Conservation (phyloP, 805 yeast species). For the Kodamaea laetipori region DNA sequence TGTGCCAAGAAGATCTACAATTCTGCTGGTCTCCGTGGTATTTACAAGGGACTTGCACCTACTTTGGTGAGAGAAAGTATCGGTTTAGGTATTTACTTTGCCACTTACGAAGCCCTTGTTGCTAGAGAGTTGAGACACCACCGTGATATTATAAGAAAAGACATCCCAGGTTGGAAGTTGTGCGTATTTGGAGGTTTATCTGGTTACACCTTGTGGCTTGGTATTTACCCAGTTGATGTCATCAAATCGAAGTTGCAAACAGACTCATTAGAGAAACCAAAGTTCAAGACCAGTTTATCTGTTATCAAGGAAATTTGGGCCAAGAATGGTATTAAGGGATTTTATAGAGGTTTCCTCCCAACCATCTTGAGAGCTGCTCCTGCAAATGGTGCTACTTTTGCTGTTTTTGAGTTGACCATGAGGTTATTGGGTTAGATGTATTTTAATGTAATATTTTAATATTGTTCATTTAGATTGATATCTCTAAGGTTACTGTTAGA, state of each 20-base stretch:
- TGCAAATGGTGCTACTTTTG: conserved; percentile 95
- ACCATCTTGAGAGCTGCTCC: conserved; percentile 97
- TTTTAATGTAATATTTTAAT: not conserved
- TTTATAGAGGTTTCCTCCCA: conserved; percentile 89
- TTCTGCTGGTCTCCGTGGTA: conserved; percentile 56
- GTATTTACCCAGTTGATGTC: conserved; percentile 86
- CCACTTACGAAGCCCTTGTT: conserved; percentile 87
- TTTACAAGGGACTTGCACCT: conserved; percentile 82
- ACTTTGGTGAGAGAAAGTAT: conserved; percentile 96
- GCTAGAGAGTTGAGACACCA: conserved; percentile 58
- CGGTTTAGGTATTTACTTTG: conserved; percentile 90
- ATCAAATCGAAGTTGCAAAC: conserved; percentile 86
- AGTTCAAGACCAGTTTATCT: conserved; percentile 56
- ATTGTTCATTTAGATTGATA: too few relatives aligned
- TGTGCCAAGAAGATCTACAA: conserved; percentile 59
- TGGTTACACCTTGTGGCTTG: conserved; percentile 87
- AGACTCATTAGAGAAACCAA: conserved; percentile 57
- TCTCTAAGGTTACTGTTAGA: too few relatives aligned
- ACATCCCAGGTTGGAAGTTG: conserved; percentile 84
- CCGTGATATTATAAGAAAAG: conserved; percentile 52
- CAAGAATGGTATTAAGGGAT: conserved; percentile 70
- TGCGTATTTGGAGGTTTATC: conserved; percentile 89
- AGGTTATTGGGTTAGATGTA: conserved; percentile 48
- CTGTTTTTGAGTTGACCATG: conserved; percentile 89
- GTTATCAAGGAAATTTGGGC: conserved; percentile 57